Percentiles rank a stretch among this genome's conserved stretches.
phyloP scores from a whole-genome alignment of 495 filamentous ascomycete genomes.

The Amorphotheca resinae region DNA sequence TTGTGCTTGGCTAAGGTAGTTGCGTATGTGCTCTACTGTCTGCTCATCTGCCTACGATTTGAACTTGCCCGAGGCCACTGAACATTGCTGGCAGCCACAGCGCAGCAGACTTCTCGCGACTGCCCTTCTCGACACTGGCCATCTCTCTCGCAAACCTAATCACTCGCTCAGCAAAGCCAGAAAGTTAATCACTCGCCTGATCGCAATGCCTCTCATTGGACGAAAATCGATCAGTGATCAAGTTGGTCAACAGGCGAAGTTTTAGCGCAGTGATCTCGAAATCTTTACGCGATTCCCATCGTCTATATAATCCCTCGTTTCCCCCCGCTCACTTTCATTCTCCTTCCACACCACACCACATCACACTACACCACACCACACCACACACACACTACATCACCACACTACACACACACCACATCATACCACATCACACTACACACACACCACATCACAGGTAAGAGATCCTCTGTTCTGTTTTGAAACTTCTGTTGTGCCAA shows the following conservation, averaged over 20 bases:
- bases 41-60: too few relatives aligned
- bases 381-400: not conserved
- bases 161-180: too few relatives aligned
- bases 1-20: too few relatives aligned
- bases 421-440: not conserved
- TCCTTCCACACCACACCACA: not conserved
- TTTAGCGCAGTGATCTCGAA: not conserved
- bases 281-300: not conserved
- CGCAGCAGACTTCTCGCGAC: too few relatives aligned
- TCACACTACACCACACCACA: not conserved
- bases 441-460: not conserved
- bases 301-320: not conserved
- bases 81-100: too few relatives aligned
- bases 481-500: not conserved
- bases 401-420: not conserved
- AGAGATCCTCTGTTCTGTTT: not conserved
- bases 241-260: not conserved
- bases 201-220: too few relatives aligned
- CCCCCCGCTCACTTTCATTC: not conserved
- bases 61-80: too few relatives aligned
- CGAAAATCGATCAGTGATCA: too few relatives aligned
- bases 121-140: too few relatives aligned
- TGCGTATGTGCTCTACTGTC: too few relatives aligned
- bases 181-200: too few relatives aligned
- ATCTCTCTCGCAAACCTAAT: too few relatives aligned